A percentile compares a stretch with the other conserved stretches of the same genome.
Evolutionary conservation across 805 yeast species (phyloP).

Genomic region (Hanseniaspora meyeri): DNA sequence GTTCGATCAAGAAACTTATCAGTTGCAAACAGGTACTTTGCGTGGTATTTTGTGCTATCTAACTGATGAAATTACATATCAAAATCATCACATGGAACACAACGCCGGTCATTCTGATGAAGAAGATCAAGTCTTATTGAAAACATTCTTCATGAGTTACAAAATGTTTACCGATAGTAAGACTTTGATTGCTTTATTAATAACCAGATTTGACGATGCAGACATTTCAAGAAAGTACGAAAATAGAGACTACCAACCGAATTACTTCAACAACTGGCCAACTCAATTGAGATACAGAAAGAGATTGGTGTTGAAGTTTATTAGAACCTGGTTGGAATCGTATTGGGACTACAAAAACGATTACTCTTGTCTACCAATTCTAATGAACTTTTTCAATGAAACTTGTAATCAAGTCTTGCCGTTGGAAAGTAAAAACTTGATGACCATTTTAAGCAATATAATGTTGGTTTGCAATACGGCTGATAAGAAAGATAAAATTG

Average conservation of each 20-base stretch:
- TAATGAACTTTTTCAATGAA: conserved; percentile 70
- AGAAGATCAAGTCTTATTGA: conserved; percentile 54
- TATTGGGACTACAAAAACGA: conserved; percentile 68
- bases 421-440: conserved; percentile 47
- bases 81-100: conserved; percentile 40
- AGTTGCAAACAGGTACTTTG: conserved; percentile 11
- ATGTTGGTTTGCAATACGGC: conserved; percentile 29
- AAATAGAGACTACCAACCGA: conserved; percentile 20
- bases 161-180: conserved; percentile 56
- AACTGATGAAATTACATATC: conserved; percentile 41
- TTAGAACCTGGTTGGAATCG: conserved; percentile 79
- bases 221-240: conserved; percentile 31
- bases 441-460: conserved; percentile 51
- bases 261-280: conserved; percentile 19
- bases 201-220: conserved; percentile 48
- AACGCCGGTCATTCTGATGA: conserved; percentile 34
- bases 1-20: conserved; percentile 32
- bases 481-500: conserved; percentile 18
- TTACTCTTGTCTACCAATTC: conserved; percentile 47
- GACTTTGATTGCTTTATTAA: conserved; percentile 56
- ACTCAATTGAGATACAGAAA: conserved; percentile 47
- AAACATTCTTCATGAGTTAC: conserved; percentile 68
- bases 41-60: conserved; percentile 29
- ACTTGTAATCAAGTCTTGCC: conserved; percentile 53
- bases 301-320: conserved; percentile 51